These are phyloP conservation scores for Elaeagnus macrophylla DNA, from an alignment of 306 rosid genomes.

Conservation along the genomic window DNA sequence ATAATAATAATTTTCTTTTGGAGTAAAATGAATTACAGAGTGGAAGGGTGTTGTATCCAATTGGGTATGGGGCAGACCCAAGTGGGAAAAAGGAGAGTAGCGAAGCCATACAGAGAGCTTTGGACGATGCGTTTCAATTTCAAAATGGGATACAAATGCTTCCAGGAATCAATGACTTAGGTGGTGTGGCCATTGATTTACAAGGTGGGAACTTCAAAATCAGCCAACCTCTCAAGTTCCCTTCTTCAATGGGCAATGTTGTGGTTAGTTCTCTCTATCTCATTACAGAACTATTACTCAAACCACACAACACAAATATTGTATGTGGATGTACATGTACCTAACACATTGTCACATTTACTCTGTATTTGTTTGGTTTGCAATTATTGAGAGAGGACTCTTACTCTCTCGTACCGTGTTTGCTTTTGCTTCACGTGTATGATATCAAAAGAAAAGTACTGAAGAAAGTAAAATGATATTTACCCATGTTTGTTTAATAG, in stretches of 20 bases:
- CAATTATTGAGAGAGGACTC: too few species aligned
- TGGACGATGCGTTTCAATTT: conserved; percentile 34
- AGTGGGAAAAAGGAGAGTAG: conserved; percentile 44
- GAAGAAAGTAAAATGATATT: too few species aligned
- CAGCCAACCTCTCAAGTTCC: conserved; percentile 42
- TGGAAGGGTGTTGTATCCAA: conserved; percentile 39
- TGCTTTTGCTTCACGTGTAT: too few species aligned
- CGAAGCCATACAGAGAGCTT: conserved; percentile 30
- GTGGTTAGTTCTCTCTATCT: conserved; percentile 32
- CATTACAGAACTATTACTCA: too few species aligned
- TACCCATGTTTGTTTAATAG: too few species aligned
- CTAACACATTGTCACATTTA: too few species aligned
- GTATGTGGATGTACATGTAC: too few species aligned
- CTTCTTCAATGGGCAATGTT: conserved; percentile 48
- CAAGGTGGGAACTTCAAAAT: conserved; percentile 54
- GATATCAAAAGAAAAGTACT: too few species aligned
- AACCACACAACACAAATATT: too few species aligned
- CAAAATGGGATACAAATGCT: conserved; percentile 35
- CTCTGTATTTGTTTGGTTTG: too few species aligned
- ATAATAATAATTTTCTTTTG: background rate
- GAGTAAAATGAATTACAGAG: conserved; percentile 9
- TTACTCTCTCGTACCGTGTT: too few species aligned
- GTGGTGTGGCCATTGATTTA: conserved; percentile 54
- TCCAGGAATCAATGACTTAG: conserved; percentile 42
- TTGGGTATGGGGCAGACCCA: conserved; percentile 63